A percentile compares a stretch with the other conserved stretches of the same genome.
phyloP scores from a whole-genome alignment of 2,329 filamentous ascomycete species.

The Arthrobotrys entomopaga region DNA sequence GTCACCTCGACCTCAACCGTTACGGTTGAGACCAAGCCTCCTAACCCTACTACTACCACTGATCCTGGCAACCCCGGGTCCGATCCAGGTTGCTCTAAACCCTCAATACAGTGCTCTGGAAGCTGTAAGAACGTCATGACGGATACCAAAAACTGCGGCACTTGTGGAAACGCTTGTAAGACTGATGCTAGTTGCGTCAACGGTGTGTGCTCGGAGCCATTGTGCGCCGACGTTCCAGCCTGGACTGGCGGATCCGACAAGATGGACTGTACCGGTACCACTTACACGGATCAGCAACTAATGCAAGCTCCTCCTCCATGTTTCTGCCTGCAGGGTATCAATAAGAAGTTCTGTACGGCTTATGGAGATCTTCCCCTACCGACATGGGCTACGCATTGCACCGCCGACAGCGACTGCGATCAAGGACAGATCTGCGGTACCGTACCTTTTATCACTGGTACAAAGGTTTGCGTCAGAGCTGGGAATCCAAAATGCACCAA shows the following conservation, averaged over 20 bases:
- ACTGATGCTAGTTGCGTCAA: slow-evolving; percentile 30
- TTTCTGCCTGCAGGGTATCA: slow-evolving; percentile 31
- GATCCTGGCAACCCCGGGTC: slow-evolving; percentile 10
- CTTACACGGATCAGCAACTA: background rate
- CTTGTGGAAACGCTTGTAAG: slow-evolving; percentile 25
- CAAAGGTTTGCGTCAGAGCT: slow-evolving; percentile 14
- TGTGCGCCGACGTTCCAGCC: slow-evolving; percentile 17
- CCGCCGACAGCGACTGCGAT: slow-evolving; percentile 8
- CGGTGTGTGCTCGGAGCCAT: slow-evolving; percentile 41
- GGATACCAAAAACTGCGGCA: slow-evolving; percentile 33
- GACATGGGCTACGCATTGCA: slow-evolving; percentile 8
- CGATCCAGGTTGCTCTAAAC: slow-evolving; percentile 12
- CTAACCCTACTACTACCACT: background rate
- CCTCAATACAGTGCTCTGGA: slow-evolving; percentile 16
- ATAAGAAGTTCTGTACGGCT: slow-evolving; percentile 36
- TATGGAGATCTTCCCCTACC: slow-evolving; percentile 35
- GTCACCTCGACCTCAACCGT: slow-evolving; percentile 54
- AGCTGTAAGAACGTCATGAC: slow-evolving; percentile 39
- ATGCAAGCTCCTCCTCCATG: slow-evolving; percentile 7
- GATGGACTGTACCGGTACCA: slow-evolving; percentile 31
- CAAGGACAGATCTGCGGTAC: slow-evolving; percentile 33
- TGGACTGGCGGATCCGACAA: slow-evolving; percentile 19
- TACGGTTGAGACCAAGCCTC: too few relatives aligned
- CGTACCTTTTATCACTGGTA: slow-evolving; percentile 16
- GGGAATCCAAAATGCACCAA: slow-evolving; percentile 14